These are phyloP conservation scores for Ustilago vetiveriae DNA, from an alignment of 1,284 basidiomycete species.

Conservation along the genomic window DNA sequence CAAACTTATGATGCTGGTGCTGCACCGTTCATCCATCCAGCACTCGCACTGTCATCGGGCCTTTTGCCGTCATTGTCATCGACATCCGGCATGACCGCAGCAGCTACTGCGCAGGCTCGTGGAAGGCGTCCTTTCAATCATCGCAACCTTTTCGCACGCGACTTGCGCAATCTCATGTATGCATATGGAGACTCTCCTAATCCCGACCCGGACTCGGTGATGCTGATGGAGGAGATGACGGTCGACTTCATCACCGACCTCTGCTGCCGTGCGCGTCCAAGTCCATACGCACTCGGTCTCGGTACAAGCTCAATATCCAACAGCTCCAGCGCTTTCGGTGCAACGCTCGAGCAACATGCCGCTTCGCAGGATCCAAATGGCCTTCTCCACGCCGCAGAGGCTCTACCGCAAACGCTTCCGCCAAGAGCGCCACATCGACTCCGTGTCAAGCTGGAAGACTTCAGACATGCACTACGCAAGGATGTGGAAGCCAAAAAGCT, in stretches of 20 bases:
- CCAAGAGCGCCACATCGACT: constrained; percentile 49
- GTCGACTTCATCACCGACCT: constrained; percentile 90
- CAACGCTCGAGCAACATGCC: constrained; percentile 23
- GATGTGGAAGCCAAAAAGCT: constrained; percentile 62
- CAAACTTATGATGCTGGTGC: constrained; percentile 17
- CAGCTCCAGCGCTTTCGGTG: constrained; percentile 27
- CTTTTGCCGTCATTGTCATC: constrained; percentile 15
- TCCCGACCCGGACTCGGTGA: constrained; percentile 84
- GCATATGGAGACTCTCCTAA: constrained; percentile 92
- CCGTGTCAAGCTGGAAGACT: constrained; percentile 64
- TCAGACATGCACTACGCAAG: constrained; percentile 63
- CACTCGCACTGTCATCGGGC: constrained; percentile 27
- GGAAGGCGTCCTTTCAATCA: constrained; percentile 56
- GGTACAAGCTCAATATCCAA: constrained; percentile 45
- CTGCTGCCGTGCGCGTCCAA: constrained; percentile 71
- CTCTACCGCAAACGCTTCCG: constrained; percentile 19
- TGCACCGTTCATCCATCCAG: constrained; percentile 44
- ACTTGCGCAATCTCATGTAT: constrained; percentile 84
- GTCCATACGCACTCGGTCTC: constrained; percentile 51
- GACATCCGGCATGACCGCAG: constrained; percentile 13
- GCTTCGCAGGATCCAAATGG: constrained; percentile 21
- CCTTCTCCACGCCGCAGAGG: constrained; percentile 15
- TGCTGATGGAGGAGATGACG: constrained; percentile 91
- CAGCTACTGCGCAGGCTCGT: constrained; percentile 22
- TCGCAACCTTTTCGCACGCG: constrained; percentile 54